Evolutionary conservation across 352 stramenopile species (phyloP).

Genomic region (Bremia lactucae): DNA sequence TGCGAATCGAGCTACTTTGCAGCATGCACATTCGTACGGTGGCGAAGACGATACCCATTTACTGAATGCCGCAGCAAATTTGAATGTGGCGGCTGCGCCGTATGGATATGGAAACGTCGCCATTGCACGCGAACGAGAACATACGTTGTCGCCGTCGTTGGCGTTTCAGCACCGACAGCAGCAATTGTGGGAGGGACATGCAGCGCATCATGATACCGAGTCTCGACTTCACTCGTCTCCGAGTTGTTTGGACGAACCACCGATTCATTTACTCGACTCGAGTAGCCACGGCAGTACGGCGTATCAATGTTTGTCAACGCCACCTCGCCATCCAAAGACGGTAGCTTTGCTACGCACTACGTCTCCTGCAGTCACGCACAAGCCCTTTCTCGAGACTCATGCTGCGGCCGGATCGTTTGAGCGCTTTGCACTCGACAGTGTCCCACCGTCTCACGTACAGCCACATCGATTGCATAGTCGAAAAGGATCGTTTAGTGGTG

Average conservation of each 20-base stretch:
- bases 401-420: constrained; percentile 37
- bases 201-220: constrained; percentile 17
- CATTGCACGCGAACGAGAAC: constrained; percentile 32
- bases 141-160: constrained; percentile 17
- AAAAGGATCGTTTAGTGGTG: constrained; percentile 36
- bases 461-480: constrained; percentile 11
- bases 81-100: constrained; percentile 54
- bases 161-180: constrained; percentile 24
- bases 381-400: constrained; percentile 16
- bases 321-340: constrained; percentile 56
- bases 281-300: constrained; percentile 17
- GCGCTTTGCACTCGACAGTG: constrained; percentile 52
- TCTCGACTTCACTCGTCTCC: constrained; percentile 18
- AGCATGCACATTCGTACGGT: constrained; percentile 65
- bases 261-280: background rate
- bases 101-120: constrained; percentile 74
- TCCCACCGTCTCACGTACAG: constrained; percentile 6
- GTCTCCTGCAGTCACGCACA: constrained; percentile 22
- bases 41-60: constrained; percentile 37
- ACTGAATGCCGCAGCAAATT: constrained; percentile 32
- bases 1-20: constrained; percentile 10
- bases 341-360: constrained; percentile 30
- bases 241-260: constrained; percentile 26
- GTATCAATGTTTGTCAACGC: constrained; percentile 47
- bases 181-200: constrained; percentile 24